Base-by-base conservation (phyloP, 1,284 basidiomycete genomes). In the Tylopilus sp. region DNA sequence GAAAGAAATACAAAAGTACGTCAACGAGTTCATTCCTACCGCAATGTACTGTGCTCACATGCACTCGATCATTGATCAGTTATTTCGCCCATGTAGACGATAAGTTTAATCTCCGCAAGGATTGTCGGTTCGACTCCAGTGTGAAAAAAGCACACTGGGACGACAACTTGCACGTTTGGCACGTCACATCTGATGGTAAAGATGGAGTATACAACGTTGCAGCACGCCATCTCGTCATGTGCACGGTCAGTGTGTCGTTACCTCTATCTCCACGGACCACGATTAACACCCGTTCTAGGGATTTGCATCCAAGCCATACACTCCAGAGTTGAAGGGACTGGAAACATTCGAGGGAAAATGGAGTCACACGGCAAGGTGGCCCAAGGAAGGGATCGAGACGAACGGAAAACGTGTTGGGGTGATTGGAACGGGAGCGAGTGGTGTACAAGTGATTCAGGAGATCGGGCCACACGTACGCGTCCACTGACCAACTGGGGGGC, bases 41-140 rank as follows among this genome's bases (percentile, higher is more conserved):
- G n/a, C n/a, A n/a, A n/a, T n/a, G n/a, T n/a, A n/a, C n/a, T n/a
- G n/a, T n/a, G n/a, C n/a, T n/a, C n/a, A n/a, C n/a, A n/a, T n/a
- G n/a, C n/a, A n/a, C n/a, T n/a, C n/a, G n/a, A n/a, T n/a, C n/a
- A n/a, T n/a, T n/a, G n/a, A n/a, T n/a, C n/a, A 52, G 50, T 2
- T 64, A 64, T 42, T 61, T 64, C 31, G 24, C 37, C 0, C 62
- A 62, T 32, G 57, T 52, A 0, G 61, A 42, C 1, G 29, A 62
- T 1, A 62, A 59, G 40, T 20, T 62, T 13, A 36, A 64, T 17
- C 19, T 61, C 26, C 53, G 59, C 22, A 25, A 20, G 5, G 28
- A 60, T 8, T 59, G 61, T 26, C 61, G 36, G 3, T 61, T 61
- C 29, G 45, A 59, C 26, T 42, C 55, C 11, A 19, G 29, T 17